These are phyloP conservation scores for Xylaria sp. DNA, from an alignment of 2,329 filamentous ascomycete species.

Conservation along the genomic window DNA sequence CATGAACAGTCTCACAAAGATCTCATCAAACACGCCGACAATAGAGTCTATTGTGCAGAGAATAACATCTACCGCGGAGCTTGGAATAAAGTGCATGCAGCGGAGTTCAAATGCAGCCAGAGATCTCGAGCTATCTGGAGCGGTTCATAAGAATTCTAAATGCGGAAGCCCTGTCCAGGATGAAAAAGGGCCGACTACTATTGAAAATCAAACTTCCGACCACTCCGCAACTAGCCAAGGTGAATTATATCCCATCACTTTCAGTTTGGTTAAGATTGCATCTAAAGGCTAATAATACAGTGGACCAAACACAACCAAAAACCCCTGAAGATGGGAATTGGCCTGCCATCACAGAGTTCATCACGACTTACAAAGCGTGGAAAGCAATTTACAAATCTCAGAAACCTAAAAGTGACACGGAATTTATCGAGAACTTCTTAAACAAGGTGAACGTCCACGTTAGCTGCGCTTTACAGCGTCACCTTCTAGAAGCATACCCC, in stretches of 20 bases:
- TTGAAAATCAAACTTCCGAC: neutral
- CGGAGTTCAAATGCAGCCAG: neutral
- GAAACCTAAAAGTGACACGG: conserved; percentile 34
- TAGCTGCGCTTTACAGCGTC: conserved; percentile 40
- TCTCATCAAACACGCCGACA: neutral
- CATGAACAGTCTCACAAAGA: neutral
- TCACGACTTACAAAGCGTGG: conserved; percentile 40
- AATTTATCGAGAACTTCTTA: conserved; percentile 42
- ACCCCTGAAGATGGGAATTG: conserved; percentile 5
- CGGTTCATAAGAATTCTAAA: neutral
- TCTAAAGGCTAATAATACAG: conserved; percentile 16
- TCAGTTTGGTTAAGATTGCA: too few species aligned
- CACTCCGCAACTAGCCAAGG: conserved; percentile 2
- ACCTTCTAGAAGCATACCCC: conserved; percentile 38
- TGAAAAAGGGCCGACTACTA: neutral
- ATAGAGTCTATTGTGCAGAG: neutral
- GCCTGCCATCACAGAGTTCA: conserved; percentile 30
- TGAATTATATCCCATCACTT: neutral
- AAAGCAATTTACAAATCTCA: conserved; percentile 38
- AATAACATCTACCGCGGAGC: neutral
- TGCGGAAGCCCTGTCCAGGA: neutral
- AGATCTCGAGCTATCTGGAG: neutral
- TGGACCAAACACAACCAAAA: neutral
- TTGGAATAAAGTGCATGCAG: conserved; percentile 11
- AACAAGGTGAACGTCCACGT: conserved; percentile 36